Evolutionary conservation across 306 rosid species (phyloP).

Genomic region (Trifolium repens): DNA sequence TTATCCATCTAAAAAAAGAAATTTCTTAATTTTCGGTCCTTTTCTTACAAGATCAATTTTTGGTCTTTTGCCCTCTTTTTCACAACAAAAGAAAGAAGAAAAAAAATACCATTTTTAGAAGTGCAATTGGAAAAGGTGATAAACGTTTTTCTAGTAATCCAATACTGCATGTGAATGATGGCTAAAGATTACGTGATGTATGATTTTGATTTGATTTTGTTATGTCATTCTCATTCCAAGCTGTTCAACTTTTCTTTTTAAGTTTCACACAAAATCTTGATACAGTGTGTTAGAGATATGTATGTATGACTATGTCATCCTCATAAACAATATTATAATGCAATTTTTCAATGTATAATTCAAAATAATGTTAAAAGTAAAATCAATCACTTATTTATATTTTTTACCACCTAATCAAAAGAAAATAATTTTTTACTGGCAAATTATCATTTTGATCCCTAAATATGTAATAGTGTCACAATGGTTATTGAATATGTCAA

Average conservation of each 20-base stretch:
- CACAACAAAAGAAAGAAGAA: too few species aligned
- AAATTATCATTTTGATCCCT: too few species aligned
- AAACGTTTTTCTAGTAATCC: not conserved
- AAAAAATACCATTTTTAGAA: too few species aligned
- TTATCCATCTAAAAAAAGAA: too few species aligned
- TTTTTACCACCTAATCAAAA: not conserved
- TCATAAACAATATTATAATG: not conserved
- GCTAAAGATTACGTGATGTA: not conserved
- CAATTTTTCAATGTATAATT: too few species aligned
- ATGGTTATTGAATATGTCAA: too few species aligned
- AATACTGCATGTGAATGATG: not conserved
- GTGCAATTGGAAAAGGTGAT: not conserved
- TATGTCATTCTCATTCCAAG: not conserved
- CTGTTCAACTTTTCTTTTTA: not conserved
- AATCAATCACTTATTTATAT: too few species aligned
- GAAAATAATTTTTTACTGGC: too few species aligned
- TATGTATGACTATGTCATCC: not conserved
- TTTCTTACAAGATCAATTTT: too few species aligned
- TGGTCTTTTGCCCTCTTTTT: too few species aligned
- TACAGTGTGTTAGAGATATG: not conserved
- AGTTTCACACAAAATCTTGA: not conserved
- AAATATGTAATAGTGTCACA: too few species aligned
- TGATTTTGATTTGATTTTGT: conserved; percentile 1
- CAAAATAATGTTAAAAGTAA: not conserved
- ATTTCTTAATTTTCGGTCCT: too few species aligned